These are phyloP conservation scores for Rachicladosporium sp. DNA, from an alignment of 2,329 filamentous ascomycete species.

Conservation along the genomic window DNA sequence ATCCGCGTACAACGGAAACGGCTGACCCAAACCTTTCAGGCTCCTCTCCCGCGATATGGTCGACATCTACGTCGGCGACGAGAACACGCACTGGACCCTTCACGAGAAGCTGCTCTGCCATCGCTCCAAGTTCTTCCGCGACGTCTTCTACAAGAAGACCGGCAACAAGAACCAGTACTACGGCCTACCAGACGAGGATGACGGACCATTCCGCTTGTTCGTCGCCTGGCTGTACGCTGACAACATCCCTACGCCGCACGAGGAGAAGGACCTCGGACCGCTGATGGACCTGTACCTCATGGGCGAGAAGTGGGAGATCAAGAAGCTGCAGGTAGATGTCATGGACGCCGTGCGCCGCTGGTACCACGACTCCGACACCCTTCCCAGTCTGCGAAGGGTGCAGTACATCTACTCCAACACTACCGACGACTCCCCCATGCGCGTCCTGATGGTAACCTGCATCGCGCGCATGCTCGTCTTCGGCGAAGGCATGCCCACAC, in stretches of 20 bases:
- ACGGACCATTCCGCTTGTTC: constrained; percentile 38
- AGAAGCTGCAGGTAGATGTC: constrained; percentile 34
- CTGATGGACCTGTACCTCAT: constrained; percentile 45
- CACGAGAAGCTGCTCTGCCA: constrained; percentile 46
- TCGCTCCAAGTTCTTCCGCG: constrained; percentile 42
- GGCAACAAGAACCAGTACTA: constrained; percentile 26
- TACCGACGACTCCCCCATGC: constrained; percentile 19
- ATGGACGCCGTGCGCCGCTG: constrained; percentile 38
- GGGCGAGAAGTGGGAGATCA: constrained; percentile 40
- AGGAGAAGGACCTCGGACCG: constrained; percentile 38
- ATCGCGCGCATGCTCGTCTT: constrained; percentile 40
- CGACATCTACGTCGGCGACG: constrained; percentile 42
- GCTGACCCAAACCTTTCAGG: constrained; percentile 20
- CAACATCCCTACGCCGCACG: constrained; percentile 33
- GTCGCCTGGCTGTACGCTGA: constrained; percentile 43
- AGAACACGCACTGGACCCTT: constrained; percentile 43
- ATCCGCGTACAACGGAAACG: not conserved
- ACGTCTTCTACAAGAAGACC: constrained; percentile 35
- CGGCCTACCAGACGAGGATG: constrained; percentile 41
- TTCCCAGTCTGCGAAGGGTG: constrained; percentile 40
- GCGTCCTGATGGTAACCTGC: constrained; percentile 29
- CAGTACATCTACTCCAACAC: constrained; percentile 29
- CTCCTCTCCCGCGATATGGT: constrained; percentile 43
- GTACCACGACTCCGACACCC: constrained; percentile 41
- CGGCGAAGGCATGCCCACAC: constrained; percentile 36